Evolutionary conservation across 805 yeast species (phyloP).

Genomic region (Suhomyces kilbournensis): DNA sequence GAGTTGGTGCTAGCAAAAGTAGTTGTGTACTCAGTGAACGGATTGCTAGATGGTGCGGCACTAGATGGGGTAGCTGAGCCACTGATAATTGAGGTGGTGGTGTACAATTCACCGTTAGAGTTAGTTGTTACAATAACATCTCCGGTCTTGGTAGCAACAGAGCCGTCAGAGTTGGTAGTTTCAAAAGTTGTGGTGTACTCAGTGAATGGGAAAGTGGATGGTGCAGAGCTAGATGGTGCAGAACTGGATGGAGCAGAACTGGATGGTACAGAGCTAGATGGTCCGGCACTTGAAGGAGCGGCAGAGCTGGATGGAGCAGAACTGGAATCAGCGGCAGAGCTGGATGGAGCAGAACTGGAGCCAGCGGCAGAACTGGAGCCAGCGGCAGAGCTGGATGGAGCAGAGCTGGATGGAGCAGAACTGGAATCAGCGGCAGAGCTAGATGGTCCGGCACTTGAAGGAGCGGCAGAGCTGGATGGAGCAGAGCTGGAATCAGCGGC

Average conservation of each 20-base stretch:
- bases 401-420: constrained; percentile 1
- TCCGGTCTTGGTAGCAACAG: constrained; percentile 9
- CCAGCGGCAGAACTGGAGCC: background rate
- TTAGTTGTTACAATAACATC: constrained; percentile 16
- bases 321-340: constrained; percentile 2
- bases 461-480: background rate
- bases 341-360: background rate
- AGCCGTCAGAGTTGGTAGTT: background rate
- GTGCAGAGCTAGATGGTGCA: too few relatives aligned
- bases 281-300: too few relatives aligned
- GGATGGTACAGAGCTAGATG: too few relatives aligned
- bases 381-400: background rate
- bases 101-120: constrained; percentile 13
- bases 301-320: constrained; percentile 9
- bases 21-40: too few relatives aligned
- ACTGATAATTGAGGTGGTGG: constrained; percentile 10
- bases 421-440: background rate
- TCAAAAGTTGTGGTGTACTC: constrained; percentile 10
- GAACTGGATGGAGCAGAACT: too few relatives aligned
- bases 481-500: background rate
- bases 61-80: background rate
- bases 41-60: background rate
- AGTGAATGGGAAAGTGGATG: background rate
- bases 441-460: background rate
- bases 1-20: background rate